phyloP scores from a whole-genome alignment of 768 basidiomycete genomes.

The Porphyrellus cyaneotinctus region DNA sequence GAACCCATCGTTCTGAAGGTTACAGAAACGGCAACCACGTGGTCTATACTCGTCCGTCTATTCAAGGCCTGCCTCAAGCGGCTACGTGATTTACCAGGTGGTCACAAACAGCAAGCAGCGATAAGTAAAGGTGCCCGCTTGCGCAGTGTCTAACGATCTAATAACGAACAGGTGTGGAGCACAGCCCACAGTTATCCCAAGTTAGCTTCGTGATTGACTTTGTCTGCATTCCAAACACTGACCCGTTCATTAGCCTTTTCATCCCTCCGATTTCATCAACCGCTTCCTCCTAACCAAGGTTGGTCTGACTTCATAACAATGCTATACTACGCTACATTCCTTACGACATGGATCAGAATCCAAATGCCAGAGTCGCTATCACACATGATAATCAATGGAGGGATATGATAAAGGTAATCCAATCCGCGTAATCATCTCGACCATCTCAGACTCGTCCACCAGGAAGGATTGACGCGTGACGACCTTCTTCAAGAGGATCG shows the following conservation, averaged over 20 bases:
- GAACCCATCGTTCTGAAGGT: neutral
- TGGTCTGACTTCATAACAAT: neutral
- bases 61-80: neutral
- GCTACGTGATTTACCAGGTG: neutral
- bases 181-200: neutral
- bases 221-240: neutral
- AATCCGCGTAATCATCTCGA: no score
- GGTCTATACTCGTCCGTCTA: neutral
- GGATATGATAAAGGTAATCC: neutral
- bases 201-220: neutral
- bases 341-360: neutral
- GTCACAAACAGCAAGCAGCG: neutral
- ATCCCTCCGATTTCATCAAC: neutral
- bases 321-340: neutral
- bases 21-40: neutral
- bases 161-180: neutral
- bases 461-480: neutral
- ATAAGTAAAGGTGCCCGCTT: neutral
- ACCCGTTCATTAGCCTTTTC: neutral
- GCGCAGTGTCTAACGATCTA: neutral
- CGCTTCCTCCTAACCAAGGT: neutral
- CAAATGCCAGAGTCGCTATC: neutral
- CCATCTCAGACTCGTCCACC: neutral
- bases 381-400: conserved; percentile 2
- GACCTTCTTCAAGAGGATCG: neutral